Evolutionary conservation across 192 early-diverging fungal species (phyloP).

Genomic region (Coemansia reversa): DNA sequence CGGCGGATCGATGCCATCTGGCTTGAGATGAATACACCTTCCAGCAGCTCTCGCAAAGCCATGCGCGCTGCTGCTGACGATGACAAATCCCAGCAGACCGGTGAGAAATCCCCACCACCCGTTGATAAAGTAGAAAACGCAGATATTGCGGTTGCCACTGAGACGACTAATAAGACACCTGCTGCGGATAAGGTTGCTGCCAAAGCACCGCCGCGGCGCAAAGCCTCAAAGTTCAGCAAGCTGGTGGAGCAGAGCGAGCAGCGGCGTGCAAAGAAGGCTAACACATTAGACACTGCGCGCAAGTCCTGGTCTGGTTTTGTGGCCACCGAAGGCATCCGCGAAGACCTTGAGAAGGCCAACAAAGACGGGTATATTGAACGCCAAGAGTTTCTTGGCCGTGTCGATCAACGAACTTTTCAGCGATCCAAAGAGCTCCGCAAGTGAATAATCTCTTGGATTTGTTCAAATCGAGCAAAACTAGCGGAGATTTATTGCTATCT

Average conservation of each 20-base stretch:
- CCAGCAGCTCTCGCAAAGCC: conserved; percentile 4
- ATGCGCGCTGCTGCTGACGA: conserved; percentile 10
- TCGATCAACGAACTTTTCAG: conserved; percentile 44
- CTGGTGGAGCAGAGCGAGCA: conserved; percentile 44
- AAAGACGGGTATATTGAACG: conserved; percentile 56
- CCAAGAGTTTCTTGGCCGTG: conserved; percentile 46
- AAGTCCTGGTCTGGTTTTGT: conserved; percentile 52
- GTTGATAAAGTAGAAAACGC: neutral
- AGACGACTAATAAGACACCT: neutral
- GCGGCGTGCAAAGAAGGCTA: conserved; percentile 38
- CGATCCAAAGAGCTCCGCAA: conserved; percentile 16
- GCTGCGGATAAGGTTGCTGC: neutral
- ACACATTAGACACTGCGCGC: conserved; percentile 46
- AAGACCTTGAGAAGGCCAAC: conserved; percentile 50
- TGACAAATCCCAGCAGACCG: too few relatives aligned
- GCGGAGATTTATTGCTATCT: neutral
- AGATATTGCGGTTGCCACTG: neutral
- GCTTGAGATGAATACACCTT: conserved; percentile 42
- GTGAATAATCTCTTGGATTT: neutral
- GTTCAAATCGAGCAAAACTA: neutral
- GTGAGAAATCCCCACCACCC: neutral
- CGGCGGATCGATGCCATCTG: conserved; percentile 43
- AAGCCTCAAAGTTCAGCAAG: conserved; percentile 47
- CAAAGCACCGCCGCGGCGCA: neutral
- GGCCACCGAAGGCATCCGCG: conserved; percentile 39